These are phyloP conservation scores for Limtongia smithiae DNA, from an alignment of 805 yeast species.

Conservation along the genomic window DNA sequence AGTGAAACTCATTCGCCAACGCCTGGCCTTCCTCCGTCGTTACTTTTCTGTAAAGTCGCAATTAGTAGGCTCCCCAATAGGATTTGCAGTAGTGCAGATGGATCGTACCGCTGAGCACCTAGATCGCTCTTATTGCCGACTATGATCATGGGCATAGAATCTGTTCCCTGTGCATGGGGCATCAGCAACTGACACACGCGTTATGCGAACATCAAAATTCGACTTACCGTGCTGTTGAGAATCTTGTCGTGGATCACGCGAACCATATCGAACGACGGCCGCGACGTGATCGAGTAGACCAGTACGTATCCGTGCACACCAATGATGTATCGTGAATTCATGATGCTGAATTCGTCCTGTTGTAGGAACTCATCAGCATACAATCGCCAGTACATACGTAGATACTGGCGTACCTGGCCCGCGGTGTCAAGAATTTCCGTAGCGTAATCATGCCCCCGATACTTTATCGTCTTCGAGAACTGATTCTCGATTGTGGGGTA, in stretches of 20 bases:
- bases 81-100: background rate
- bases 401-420: slow-evolving; percentile 48
- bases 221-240: slow-evolving; percentile 46
- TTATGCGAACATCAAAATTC: background rate
- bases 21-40: slow-evolving; percentile 51
- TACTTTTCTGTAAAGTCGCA: slow-evolving; percentile 61
- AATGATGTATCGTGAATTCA: slow-evolving; percentile 72
- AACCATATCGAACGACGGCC: slow-evolving; percentile 72
- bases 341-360: slow-evolving; percentile 80
- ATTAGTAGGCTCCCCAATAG: slow-evolving; percentile 43
- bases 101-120: slow-evolving; percentile 59
- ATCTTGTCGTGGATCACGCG: slow-evolving; percentile 79
- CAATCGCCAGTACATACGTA: no score
- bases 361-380: background rate
- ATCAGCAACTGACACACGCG: background rate
- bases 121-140: slow-evolving; percentile 77
- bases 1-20: slow-evolving; percentile 61
- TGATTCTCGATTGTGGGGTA: slow-evolving; percentile 90
- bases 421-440: slow-evolving; percentile 89
- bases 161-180: slow-evolving; percentile 47
- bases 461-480: slow-evolving; percentile 63
- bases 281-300: slow-evolving; percentile 76
- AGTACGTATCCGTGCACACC: slow-evolving; percentile 82
- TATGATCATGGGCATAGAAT: slow-evolving; percentile 70
- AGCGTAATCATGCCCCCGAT: slow-evolving; percentile 70